phyloP scores from a whole-genome alignment of 805 yeast genomes.

The Wickerhamia fluorescens region DNA sequence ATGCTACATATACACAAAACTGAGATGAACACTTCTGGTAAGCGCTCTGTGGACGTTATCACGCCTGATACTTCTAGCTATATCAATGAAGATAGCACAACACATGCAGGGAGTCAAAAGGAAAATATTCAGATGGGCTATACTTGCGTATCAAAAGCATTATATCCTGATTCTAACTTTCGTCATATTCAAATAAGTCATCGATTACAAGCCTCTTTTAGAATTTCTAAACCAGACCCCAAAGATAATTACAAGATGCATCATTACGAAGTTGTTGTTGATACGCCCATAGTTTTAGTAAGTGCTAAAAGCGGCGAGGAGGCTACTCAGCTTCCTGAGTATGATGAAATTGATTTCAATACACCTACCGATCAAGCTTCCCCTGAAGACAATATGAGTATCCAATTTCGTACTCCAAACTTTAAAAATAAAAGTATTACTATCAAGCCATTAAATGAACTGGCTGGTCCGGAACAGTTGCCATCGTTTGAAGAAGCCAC shows the following conservation, averaged over 20 bases:
- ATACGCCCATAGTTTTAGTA: conserved; percentile 56
- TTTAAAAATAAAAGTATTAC: conserved; percentile 25
- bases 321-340: conserved; percentile 34
- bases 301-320: conserved; percentile 36
- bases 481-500: conserved; percentile 67
- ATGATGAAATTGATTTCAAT: conserved; percentile 19
- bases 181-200: conserved; percentile 59
- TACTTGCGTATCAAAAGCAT: conserved; percentile 29
- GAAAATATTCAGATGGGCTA: conserved; percentile 30
- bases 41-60: conserved; percentile 10
- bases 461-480: conserved; percentile 20
- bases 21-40: conserved; percentile 1
- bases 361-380: conserved; percentile 6
- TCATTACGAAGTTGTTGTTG: conserved; percentile 75
- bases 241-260: conserved; percentile 42
- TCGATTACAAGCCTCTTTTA: conserved; percentile 60
- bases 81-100: conserved; percentile 19
- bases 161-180: conserved; percentile 60
- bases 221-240: conserved; percentile 59
- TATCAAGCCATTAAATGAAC: conserved; percentile 20
- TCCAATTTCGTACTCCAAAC: conserved; percentile 34
- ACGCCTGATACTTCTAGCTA: conserved; percentile 26
- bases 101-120: conserved; percentile 4
- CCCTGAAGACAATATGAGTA: conserved; percentile 5
- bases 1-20: conserved; percentile 1